Base-by-base conservation (phyloP, 2,329 filamentous ascomycete species). In the Pezicula rhizophila region DNA sequence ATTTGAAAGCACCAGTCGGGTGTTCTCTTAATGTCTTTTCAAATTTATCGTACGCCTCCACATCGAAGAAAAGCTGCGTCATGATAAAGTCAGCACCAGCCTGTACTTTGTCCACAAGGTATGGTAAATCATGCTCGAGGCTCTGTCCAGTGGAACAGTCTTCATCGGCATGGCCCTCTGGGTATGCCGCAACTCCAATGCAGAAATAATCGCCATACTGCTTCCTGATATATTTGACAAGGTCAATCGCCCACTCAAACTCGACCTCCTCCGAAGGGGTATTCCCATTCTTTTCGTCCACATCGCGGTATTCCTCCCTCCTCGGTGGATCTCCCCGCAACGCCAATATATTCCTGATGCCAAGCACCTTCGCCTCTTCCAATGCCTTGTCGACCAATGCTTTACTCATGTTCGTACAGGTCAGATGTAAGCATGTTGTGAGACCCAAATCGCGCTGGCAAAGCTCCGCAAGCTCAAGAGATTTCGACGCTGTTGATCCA, bases 11-110 rank as follows among this genome's bases (percentile, higher is more conserved):
- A 3, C 89, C 89, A 61, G 88, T 95, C 42, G 88, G 81, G 62
- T 99, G 89, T 46, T 84, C 79, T 52, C 90, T 76, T 57, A 99
- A 68, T 45, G 76, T 79, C 55, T 73, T 77, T 70, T 97, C 92
- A 62, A 95, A 97, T 31, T 74, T 74, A 48, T 84, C 78, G 64
- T 95, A 99, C 15, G 88, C 88, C 3, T 87, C 76, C 20, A 90
- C 78, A 64, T 97, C 90, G 67, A 96, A 99, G 69, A 96, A 97
- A 8, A 99, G 77, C 68, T 99, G 93, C 1, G 93, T 97, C 89
- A 99, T 96, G 68, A 99, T 87, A 64, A 99, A 99, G 69, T 97
- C 91, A 45, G 91, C 93, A 1, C 93, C 93, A 3, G 93, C 93
- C 59, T 85, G 76, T 1, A 85, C 86, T 76, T 99, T 99, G 57